Percentiles rank a stretch among this genome's conserved stretches.
Evolutionary conservation across 495 filamentous ascomycete species (phyloP).

Genomic region (Lindgomyces ingoldianus): DNA sequence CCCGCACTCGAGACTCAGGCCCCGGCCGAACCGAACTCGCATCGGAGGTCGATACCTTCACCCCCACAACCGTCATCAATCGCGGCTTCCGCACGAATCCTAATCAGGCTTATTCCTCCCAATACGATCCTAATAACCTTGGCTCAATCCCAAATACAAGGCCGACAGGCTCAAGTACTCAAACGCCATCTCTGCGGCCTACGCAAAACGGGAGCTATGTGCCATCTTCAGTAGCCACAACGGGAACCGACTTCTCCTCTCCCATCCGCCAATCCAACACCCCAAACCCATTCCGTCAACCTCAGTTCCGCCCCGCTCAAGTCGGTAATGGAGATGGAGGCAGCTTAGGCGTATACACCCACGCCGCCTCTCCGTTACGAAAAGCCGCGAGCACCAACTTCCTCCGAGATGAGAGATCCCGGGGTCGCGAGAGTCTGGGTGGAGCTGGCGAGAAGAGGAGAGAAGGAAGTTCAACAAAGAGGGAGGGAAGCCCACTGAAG

Average conservation of each 20-base stretch:
- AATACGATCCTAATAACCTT: constrained; percentile 69
- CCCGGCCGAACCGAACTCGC: constrained; percentile 43
- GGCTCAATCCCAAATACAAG: constrained; percentile 11
- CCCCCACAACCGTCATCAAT: constrained; percentile 74
- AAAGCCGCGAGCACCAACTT: constrained; percentile 31
- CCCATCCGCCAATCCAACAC: constrained; percentile 49
- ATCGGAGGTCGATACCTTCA: constrained; percentile 65
- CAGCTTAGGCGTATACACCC: constrained; percentile 48
- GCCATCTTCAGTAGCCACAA: constrained; percentile 35
- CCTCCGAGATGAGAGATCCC: constrained; percentile 9
- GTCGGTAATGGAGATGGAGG: constrained; percentile 71
- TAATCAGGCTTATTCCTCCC: constrained; percentile 81
- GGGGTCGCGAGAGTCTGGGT: constrained; percentile 15
- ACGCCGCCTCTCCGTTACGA: constrained; percentile 29
- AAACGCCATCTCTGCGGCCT: constrained; percentile 34
- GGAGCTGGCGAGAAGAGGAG: constrained; percentile 18
- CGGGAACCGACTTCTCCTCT: constrained; percentile 52
- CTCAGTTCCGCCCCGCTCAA: constrained; percentile 40
- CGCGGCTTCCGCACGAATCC: constrained; percentile 82
- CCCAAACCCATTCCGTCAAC: constrained; percentile 56
- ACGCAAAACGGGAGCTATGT: constrained; percentile 38
- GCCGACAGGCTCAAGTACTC: constrained; percentile 15
- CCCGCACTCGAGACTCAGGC: constrained; percentile 21
- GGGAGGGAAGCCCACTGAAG: constrained; percentile 38
- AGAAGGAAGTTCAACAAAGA: constrained; percentile 21